These are phyloP conservation scores for Podila horticola DNA, from an alignment of 192 early-diverging fungal genomes.

Conservation along the genomic window DNA sequence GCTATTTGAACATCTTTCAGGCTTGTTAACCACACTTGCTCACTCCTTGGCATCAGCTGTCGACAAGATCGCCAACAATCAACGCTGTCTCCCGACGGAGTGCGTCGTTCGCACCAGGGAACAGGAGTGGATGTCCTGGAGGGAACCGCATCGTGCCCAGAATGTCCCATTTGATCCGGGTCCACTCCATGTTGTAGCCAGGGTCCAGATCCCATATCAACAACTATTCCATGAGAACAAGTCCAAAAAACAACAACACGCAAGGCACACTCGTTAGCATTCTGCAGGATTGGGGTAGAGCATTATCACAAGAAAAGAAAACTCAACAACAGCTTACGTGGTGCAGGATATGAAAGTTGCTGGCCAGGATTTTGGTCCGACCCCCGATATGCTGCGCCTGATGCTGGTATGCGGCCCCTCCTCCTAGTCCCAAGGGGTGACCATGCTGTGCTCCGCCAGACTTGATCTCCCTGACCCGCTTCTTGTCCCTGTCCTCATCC, in stretches of 20 bases:
- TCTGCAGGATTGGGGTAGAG: neutral
- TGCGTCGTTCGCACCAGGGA: conserved; percentile 33
- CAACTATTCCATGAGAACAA: conserved; percentile 5
- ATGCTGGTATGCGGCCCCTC: neutral
- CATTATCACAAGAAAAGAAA: neutral
- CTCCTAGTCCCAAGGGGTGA: conserved; percentile 2
- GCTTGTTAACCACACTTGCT: neutral
- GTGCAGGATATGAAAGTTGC: conserved; percentile 38
- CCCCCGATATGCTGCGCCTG: neutral
- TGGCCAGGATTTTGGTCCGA: conserved; percentile 35
- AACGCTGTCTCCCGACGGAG: conserved; percentile 24
- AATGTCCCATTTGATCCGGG: conserved; percentile 42
- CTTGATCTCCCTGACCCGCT: neutral
- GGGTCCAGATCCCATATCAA: conserved; percentile 43
- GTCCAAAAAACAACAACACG: neutral
- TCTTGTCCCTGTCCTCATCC: conserved; percentile 8
- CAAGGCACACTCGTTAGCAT: neutral
- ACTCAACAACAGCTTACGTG: conserved; percentile 33
- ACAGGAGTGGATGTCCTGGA: conserved; percentile 43
- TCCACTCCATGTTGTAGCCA: conserved; percentile 42
- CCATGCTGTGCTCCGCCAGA: neutral
- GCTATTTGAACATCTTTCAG: too few relatives aligned
- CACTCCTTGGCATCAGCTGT: neutral
- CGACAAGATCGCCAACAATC: conserved; percentile 19
- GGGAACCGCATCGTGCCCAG: conserved; percentile 46